Evolutionary conservation across 1,284 basidiomycete genomes (phyloP), one percentile per base, ranked within the genome.

Genomic region (Albatrellus sp.): DNA sequence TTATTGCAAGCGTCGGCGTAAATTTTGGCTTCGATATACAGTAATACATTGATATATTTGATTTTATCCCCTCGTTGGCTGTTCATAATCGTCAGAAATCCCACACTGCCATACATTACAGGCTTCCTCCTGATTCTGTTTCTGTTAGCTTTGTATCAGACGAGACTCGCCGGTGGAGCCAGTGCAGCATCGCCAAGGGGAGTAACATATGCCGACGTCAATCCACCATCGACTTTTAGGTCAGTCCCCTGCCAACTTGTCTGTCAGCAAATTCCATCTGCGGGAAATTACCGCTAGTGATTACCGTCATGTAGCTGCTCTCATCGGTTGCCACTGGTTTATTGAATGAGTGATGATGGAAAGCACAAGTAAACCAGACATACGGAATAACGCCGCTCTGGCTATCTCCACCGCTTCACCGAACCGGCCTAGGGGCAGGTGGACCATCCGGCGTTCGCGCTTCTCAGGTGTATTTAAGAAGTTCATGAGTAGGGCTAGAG

Each of bases 381-480:
- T 60, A 91, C 90, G 67, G 75, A 94, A 96, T 30, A 96, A 72
- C 10, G 89, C 92, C 35, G 80, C 90, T 57, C 84, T 86, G 20
- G 94, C 93, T 54, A 94, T 75, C 63, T 98, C 93, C 53, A 97
- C 73, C 0, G 93, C 93, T 68, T 97, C 91, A 43, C 93, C 93
- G 61, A 98, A 98, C 48, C 93, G 76, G 47, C 94, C 94, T 87
- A 97, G 90, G 1, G 94, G 94, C 28, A 94, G 75, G 60, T 98
- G 93, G 20, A 90, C 79, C 59, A 97, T 61, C 43, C 94, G 75
- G 40, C 93, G 80, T 50, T 96, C 80, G 51, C 86, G 79, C 70
- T 97, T 98, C 72, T 98, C 93, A 37, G 84, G 73, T n/a, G 94
- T 97, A 66, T 97, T 80, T 56, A 98, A 75, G 73, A 93, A 98